Evolutionary conservation across 495 filamentous ascomycete species (phyloP), one percentile per base, ranked within the genome.

Genomic region (Thermothielavioides terrestris): DNA sequence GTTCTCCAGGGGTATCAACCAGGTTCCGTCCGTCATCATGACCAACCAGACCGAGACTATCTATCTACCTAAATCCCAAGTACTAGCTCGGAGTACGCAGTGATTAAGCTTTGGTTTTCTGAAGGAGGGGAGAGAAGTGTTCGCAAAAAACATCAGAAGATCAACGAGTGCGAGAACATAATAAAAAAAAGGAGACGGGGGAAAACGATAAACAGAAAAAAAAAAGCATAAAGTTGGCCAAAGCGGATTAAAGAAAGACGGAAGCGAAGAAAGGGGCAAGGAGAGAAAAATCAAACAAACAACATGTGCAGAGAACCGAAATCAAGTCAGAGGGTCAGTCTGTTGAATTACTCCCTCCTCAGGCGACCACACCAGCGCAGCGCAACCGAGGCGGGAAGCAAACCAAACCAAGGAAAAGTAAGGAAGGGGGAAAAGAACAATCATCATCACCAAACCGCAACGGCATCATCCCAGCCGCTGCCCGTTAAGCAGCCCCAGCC

Each of bases 1-100:
- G 28, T 30, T 30, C 46, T 27, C 34, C 38, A 50, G 43, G 51
- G 45, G 49, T 52, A 52, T 53, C 42, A 46, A 46, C 42, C 26
- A 45, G 25, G 35, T n/a, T n/a, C n/a, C n/a, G 21, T 37, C 38
- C 39, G 34, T 52, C 42, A 39, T 47, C 42, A 31, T 52, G 40
- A 23, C 30, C 41, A 37, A 28, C 23, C 23, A 34, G 17, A 36
- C 43, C 23, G 39, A 26, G 28, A 41, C 32, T 36, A 34, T 55
- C 34, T 50, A 45, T 51, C 41, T 50, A 49, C 31, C 41, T 55
- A 41, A 44, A 44, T 4, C 20, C 34, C 46, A 45, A 43, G 18
- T 25, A 30, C 22, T 12, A 49, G 11, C 20, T 10, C n/a, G n/a
- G n/a, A 40, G 5, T 23, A 41, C 15, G 31, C 26, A 42, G 31